Percentiles rank a stretch among this genome's conserved stretches.
These are phyloP conservation scores for Sclerotinia borealis DNA, from an alignment of 2,329 filamentous ascomycete species.

Conservation along the genomic window DNA sequence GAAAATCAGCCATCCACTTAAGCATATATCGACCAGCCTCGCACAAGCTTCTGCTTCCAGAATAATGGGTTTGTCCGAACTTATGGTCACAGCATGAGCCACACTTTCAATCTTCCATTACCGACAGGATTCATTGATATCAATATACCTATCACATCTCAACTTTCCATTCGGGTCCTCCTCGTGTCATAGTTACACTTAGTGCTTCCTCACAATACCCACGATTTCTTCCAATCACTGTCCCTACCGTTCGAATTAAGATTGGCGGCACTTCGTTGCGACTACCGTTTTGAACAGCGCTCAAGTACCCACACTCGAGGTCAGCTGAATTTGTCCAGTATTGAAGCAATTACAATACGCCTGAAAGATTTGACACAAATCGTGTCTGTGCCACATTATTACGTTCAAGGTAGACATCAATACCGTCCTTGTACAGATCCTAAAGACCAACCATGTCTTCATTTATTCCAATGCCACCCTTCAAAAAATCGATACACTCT, in stretches of 20 bases:
- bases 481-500: constrained; percentile 29
- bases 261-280: constrained; percentile 26
- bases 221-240: constrained; percentile 12
- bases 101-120: constrained; percentile 25
- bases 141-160: constrained; percentile 20
- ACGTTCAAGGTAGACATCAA: constrained; percentile 20
- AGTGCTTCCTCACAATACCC: constrained; percentile 15
- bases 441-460: not conserved
- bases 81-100: constrained; percentile 30
- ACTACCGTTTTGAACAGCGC: constrained; percentile 23
- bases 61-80: constrained; percentile 29
- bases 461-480: not conserved
- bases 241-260: constrained; percentile 20
- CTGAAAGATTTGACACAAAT: constrained; percentile 22
- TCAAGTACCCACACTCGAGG: constrained; percentile 16
- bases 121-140: constrained; percentile 20
- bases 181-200: constrained; percentile 15
- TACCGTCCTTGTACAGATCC: constrained; percentile 15
- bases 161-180: constrained; percentile 16
- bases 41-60: constrained; percentile 30
- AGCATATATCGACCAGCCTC: constrained; percentile 17
- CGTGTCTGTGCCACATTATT: constrained; percentile 26
- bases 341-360: constrained; percentile 18
- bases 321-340: constrained; percentile 23
- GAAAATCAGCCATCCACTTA: constrained; percentile 19